These are phyloP conservation scores for Penicillium thymicola DNA, from an alignment of 2,329 filamentous ascomycete genomes.

Conservation along the genomic window DNA sequence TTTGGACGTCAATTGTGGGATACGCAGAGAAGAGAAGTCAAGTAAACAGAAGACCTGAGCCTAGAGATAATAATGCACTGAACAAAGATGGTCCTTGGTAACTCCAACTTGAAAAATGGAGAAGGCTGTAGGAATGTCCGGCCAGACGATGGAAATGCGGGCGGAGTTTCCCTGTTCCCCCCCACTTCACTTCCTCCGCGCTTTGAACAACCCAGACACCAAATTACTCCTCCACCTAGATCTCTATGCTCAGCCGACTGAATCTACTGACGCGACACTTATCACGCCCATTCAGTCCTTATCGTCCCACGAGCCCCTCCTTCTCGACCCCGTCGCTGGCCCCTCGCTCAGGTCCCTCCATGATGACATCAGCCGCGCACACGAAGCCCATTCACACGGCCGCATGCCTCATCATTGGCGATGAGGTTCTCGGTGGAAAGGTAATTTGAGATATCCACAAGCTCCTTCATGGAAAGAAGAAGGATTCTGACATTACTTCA, in stretches of 20 bases:
- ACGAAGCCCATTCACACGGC: conserved; percentile 76
- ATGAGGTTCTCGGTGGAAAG: conserved; percentile 94
- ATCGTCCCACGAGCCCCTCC: conserved; percentile 45
- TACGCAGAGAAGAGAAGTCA: background rate
- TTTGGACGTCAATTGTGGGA: background rate
- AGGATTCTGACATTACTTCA: background rate
- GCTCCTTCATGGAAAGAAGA: background rate
- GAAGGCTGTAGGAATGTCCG: conserved; percentile 7
- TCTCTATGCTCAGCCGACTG: conserved; percentile 70
- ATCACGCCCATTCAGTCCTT: conserved; percentile 58
- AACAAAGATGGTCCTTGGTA: background rate
- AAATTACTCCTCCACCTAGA: conserved; percentile 1
- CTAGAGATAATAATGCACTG: background rate
- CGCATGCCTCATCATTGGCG: conserved; percentile 91
- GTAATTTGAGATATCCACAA: conserved; percentile 46
- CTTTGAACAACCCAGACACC: conserved; percentile 3
- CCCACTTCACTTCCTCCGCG: conserved; percentile 16
- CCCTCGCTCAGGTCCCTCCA: conserved; percentile 19
- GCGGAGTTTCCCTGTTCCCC: conserved; percentile 14
- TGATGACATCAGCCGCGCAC: conserved; percentile 45
- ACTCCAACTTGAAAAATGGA: background rate
- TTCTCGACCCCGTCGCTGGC: conserved; percentile 32
- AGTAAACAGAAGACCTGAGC: background rate
- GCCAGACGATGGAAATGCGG: conserved; percentile 16
- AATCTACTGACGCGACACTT: conserved; percentile 72